Evolutionary conservation across 1,284 basidiomycete species (phyloP).

Genomic region (Austroboletus novae-zelandiae): DNA sequence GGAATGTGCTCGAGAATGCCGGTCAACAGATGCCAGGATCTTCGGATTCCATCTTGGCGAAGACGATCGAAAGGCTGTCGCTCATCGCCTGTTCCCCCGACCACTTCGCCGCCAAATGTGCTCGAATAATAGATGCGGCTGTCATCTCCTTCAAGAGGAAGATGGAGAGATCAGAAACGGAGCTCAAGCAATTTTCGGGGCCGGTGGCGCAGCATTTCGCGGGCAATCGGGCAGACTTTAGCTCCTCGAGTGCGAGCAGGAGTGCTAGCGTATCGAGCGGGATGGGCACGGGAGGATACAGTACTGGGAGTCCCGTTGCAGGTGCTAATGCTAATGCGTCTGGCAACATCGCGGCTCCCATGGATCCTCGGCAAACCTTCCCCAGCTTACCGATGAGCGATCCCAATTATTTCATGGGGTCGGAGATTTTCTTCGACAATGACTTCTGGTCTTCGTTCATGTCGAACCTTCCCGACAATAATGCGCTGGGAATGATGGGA

Average conservation of each 20-base stretch:
- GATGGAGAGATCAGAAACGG: slow-evolving; percentile 24
- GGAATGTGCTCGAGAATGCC: slow-evolving; percentile 36
- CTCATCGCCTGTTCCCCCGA: slow-evolving; percentile 37
- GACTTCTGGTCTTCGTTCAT: slow-evolving; percentile 41
- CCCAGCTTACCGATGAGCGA: slow-evolving; percentile 27
- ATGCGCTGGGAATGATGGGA: slow-evolving; percentile 11
- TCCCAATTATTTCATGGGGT: slow-evolving; percentile 30
- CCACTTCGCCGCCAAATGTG: slow-evolving; percentile 41
- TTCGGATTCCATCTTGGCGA: slow-evolving; percentile 37
- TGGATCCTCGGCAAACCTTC: slow-evolving; percentile 20
- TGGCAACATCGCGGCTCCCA: neutral
- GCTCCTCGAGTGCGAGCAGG: slow-evolving; percentile 12
- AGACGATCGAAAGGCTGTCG: slow-evolving; percentile 33
- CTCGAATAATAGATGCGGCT: slow-evolving; percentile 37
- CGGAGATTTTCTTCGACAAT: slow-evolving; percentile 36
- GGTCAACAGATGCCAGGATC: slow-evolving; percentile 36
- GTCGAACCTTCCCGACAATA: slow-evolving; percentile 25
- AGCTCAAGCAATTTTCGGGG: slow-evolving; percentile 16
- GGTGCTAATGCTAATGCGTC: neutral
- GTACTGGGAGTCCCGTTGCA: slow-evolving; percentile 6
- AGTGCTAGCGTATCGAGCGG: slow-evolving; percentile 20
- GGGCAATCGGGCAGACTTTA: slow-evolving; percentile 14
- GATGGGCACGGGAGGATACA: slow-evolving; percentile 13
- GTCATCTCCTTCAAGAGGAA: slow-evolving; percentile 32
- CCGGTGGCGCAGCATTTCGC: slow-evolving; percentile 27